Percentiles rank a stretch among this genome's conserved stretches.
Conservation (phyloP, 768 basidiomycete genomes). For the Suillus spraguei region DNA sequence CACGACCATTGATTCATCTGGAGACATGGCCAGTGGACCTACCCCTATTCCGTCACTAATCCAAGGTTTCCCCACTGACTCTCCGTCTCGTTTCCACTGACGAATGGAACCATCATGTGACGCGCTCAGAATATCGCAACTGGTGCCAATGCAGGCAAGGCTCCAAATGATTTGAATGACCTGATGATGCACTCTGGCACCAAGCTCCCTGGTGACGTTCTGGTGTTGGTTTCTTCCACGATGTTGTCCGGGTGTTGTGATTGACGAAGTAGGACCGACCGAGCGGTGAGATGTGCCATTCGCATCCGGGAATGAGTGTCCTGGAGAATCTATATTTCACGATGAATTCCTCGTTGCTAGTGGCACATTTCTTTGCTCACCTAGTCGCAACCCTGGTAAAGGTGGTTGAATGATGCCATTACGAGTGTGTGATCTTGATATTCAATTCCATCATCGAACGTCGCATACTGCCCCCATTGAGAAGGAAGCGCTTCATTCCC, state of each 20-base stretch:
- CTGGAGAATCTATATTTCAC: not conserved
- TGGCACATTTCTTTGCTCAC: too few relatives aligned
- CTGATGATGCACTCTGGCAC: not conserved
- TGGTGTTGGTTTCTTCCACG: not conserved
- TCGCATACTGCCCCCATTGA: too few relatives aligned
- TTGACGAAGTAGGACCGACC: slow-evolving; percentile 1
- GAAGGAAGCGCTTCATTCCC: too few relatives aligned
- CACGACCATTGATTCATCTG: not conserved
- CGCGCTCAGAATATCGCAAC: not conserved
- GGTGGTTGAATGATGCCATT: too few relatives aligned
- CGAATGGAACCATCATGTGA: not conserved
- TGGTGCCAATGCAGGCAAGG: too few relatives aligned
- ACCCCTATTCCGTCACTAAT: not conserved
- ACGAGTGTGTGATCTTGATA: too few relatives aligned
- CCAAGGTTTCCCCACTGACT: not conserved
- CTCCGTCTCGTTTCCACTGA: not conserved
- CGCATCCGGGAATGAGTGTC: not conserved
- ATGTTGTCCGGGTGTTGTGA: not conserved
- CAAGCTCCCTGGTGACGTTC: not conserved
- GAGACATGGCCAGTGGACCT: not conserved
- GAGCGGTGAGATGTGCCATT: not conserved
- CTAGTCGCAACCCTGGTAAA: too few relatives aligned
- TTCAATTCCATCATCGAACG: too few relatives aligned
- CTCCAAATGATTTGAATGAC: not conserved
- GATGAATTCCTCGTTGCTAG: not conserved